Base-by-base conservation (phyloP, 2,329 filamentous ascomycete species). In the Fusarium coicis region DNA sequence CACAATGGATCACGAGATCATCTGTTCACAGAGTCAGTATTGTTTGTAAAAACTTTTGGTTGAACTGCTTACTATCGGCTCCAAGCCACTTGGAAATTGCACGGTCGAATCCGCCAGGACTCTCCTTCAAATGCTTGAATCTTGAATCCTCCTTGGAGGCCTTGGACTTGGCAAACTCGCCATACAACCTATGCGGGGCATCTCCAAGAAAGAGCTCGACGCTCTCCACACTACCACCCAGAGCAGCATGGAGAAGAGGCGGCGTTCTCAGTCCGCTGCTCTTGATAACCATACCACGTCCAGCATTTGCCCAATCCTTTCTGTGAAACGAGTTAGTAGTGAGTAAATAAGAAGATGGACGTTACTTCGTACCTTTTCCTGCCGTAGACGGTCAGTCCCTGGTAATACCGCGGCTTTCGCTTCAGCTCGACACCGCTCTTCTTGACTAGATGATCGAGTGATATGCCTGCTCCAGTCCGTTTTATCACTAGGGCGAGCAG, bases 161-260 rank as follows among this genome's bases (percentile, higher is more conserved):
- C 72, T 90, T 87, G 0, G 90, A 87, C 69, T 84, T 84, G 43
- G 84, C 86, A 77, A 95, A 96, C 50, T 93, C 89, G 32, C 86
- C 81, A 77, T 96, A 96, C 60, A 89, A 85, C 34, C 90, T 86
- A 73, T 89, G 82, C 0, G 94, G 93, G 2, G 89, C 87, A 68
- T 93, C 92, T 64, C 92, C 91, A 62, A 94, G 81, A 79, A 96
- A 93, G 89, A 93, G 97, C 77, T 96, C 91, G 1, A 94, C 89
- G 23, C 87, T 87, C 43, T 92, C 88, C n/a, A 96, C 79, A 26
- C 85, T 92, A 7, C 90, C 89, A 4, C 76, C 74, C 14, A 82
- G 75, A 18, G 89, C 90, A 49, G 91, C 90, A 68, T 87, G 82
- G 3, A 93, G 85, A 14, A 93, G 81, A 7, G 91, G 93, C 5